Base-by-base conservation (phyloP, 345 rosid species). In the Eucalyptus shirleyi region DNA sequence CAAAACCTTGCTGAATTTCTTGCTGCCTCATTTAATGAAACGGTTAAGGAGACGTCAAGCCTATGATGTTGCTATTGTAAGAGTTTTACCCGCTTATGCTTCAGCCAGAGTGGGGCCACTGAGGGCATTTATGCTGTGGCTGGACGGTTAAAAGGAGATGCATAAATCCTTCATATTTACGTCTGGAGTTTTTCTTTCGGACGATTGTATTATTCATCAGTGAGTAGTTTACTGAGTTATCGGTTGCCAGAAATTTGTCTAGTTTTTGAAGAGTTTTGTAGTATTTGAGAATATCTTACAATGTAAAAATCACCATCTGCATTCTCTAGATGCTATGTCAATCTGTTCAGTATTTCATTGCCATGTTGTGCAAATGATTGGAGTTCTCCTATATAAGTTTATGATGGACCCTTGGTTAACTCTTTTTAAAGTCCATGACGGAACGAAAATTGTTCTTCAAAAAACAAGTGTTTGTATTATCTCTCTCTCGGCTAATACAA, bases 1-100 rank as follows among this genome's bases (percentile, higher is more conserved):
- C 94, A 90, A 86, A 95, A 95, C 93, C 98, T 98, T 86, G 98
- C 99, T 65, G 97, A 96, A 86, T 98, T 94, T 91, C 98, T 97
- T 85, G 96, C 99, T 90, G 94, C 97, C 87, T 93, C 98, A 65
- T 92, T 96, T 87, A 93, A 95, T 86, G 97, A 96, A 90, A 95
- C 95, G 44, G 86, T 90, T 37, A 90, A 91, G 18, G 92, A 93
- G 88, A 86, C 90, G 32, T 56, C 92, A 77, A 92, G 90, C 88
- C 89, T 82, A 30, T 94, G 50, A 42, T 32, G 5, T 50, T 50
- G 30, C 16, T 51, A 23, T 21, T 49, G 1, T 23, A 8, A 44
- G 59, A 56, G 4, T 56, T 87, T 16, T 23, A 47, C 59, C 40
- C 10, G 13, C 51, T 30, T 49, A 18, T 86, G 67, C 88, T 28